Percentiles rank a stretch among this genome's conserved stretches.
These are phyloP conservation scores for Mycena rosella DNA, from an alignment of 768 basidiomycete species.

Conservation along the genomic window DNA sequence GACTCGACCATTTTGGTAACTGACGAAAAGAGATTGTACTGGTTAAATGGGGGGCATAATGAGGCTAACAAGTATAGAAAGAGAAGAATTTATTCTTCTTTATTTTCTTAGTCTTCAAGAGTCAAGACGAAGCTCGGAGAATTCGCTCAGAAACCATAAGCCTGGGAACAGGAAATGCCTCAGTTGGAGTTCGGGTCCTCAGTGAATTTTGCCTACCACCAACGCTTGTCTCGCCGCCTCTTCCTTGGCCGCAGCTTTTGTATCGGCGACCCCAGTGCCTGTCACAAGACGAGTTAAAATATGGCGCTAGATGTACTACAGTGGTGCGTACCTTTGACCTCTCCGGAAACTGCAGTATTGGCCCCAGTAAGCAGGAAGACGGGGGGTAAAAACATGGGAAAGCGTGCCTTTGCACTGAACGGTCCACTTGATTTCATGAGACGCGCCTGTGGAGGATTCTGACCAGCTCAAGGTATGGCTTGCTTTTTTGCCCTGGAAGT, in stretches of 20 bases:
- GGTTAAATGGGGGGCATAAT: background rate
- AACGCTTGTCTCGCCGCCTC: constrained; percentile 61
- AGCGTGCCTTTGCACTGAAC: constrained; percentile 52
- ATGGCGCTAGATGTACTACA: background rate
- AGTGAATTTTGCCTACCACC: constrained; percentile 42
- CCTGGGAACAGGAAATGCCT: background rate
- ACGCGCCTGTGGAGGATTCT: constrained; percentile 55
- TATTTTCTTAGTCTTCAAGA: no score
- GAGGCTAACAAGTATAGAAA: no score
- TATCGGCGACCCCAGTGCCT: constrained; percentile 59
- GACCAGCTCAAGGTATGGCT: constrained; percentile 55
- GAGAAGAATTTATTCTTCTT: no score
- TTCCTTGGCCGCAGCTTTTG: constrained; percentile 63
- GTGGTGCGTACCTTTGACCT: constrained; percentile 19
- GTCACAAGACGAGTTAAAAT: constrained; percentile 35
- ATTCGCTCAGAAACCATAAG: background rate
- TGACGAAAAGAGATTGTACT: background rate
- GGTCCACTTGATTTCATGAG: constrained; percentile 62
- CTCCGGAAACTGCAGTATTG: constrained; percentile 26
- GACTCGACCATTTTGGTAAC: background rate
- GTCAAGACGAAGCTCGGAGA: background rate
- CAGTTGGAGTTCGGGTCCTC: no score
- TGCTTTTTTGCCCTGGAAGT: constrained; percentile 50
- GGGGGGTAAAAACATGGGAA: background rate
- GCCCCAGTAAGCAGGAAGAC: background rate